Evolutionary conservation across 805 yeast species (phyloP).

Genomic region (Wickerhamiella siamensis): DNA sequence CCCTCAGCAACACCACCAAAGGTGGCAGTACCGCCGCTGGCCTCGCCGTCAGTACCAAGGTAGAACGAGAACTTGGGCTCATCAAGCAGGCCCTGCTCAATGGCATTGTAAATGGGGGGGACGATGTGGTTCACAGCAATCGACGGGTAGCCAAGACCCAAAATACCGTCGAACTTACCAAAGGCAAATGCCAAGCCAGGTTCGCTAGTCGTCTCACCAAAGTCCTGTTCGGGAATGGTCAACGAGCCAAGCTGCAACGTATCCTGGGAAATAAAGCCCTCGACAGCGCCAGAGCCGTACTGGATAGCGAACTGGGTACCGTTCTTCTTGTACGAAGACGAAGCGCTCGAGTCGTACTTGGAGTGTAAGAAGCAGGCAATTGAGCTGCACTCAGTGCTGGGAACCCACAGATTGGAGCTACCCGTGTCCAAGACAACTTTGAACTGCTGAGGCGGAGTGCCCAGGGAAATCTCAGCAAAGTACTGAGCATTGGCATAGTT

Average conservation of each 20-base stretch:
- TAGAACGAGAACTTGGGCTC: constrained; percentile 78
- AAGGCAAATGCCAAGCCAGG: constrained; percentile 97
- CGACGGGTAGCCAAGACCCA: constrained; percentile 87
- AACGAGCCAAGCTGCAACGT: constrained; percentile 69
- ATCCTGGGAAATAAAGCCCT: constrained; percentile 87
- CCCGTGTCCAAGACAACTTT: constrained; percentile 95
- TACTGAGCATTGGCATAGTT: constrained; percentile 95
- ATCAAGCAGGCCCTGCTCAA: constrained; percentile 67
- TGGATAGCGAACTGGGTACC: constrained; percentile 75
- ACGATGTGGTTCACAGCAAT: constrained; percentile 80
- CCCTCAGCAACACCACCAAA: constrained; percentile 85
- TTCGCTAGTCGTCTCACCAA: constrained; percentile 94
- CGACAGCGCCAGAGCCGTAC: constrained; percentile 87
- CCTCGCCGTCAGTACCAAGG: constrained; percentile 60
- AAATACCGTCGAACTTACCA: constrained; percentile 95
- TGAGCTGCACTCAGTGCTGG: constrained; percentile 74
- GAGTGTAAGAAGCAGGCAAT: constrained; percentile 90
- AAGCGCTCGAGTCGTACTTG: constrained; percentile 72
- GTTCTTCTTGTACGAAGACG: constrained; percentile 75
- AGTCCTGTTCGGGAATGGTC: constrained; percentile 74
- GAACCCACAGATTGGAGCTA: constrained; percentile 94
- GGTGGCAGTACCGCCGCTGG: constrained; percentile 80
- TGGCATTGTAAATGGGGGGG: constrained; percentile 89
- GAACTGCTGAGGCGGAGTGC: constrained; percentile 87
- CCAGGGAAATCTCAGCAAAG: constrained; percentile 77